Evolutionary conservation across 2,329 filamentous ascomycete genomes (phyloP), one percentile per base, ranked within the genome.

Genomic region (Ophiostoma perfectum): DNA sequence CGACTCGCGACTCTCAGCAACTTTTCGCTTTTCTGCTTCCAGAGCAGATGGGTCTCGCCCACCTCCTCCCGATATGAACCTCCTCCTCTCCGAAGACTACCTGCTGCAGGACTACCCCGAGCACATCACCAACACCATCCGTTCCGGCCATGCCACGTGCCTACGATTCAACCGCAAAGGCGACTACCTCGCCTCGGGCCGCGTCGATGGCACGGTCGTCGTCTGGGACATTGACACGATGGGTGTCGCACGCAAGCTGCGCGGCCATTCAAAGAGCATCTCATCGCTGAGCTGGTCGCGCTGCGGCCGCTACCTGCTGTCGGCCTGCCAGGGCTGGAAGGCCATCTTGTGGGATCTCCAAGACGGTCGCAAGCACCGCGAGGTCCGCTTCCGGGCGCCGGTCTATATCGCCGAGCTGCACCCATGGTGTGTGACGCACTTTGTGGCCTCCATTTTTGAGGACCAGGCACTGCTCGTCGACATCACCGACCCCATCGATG

Each of bases 211-310:
- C 73, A 95, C 92, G 5, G 90, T 99, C 55, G 92, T 96, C 68
- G 90, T 99, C 64, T 99, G 96, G 84, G 95, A 99, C 76, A 87
- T 98, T 65, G 96, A 99, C 79, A 99, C 96, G 9, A 96, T 96
- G 84, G 94, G 95, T 49, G 92, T 98, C 4, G 95, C 95, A 69
- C 90, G 93, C 76, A 99, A 98, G 80, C 82, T 99, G 72, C 88
- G 92, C 72, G 95, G 94, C 12, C 95, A 99, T 79, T 96, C 91
- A 66, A 89, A 92, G 76, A 94, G 95, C 76, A 93, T 99, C 69
- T 94, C 96, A 74, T 97, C 92, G 66, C 79, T 99, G 70, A 96
- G 93, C 81, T 99, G 95, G 95, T 97, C 94, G 66, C 86, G 90
- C 74, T 92, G 93, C 79, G 94, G 95, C 39, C 86, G 92, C 72